Evolutionary conservation across 176 grass and related monocot genomes (phyloP).

Genomic region (Bothriochloa decipiens): DNA sequence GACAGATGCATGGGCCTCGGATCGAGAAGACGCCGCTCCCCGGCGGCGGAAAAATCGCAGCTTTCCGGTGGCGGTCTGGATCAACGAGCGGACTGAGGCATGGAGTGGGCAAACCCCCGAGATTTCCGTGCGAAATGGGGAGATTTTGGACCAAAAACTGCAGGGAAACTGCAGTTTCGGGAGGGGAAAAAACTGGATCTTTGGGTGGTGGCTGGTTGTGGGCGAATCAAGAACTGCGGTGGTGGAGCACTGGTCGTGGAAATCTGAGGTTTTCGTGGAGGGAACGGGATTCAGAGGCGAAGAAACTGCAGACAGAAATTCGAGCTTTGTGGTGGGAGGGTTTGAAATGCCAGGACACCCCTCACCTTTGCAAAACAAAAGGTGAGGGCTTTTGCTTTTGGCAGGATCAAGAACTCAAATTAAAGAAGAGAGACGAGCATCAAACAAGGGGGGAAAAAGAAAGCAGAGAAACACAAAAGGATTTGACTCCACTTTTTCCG

Average conservation of each 20-base stretch:
- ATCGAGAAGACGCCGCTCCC: conserved; percentile 34
- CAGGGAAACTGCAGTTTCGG: conserved; percentile 30
- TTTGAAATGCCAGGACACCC: conserved; percentile 44
- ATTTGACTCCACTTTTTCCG: conserved; percentile 48
- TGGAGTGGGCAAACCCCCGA: conserved; percentile 3
- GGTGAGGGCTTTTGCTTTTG: conserved; percentile 56
- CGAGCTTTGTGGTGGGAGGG: conserved; percentile 27
- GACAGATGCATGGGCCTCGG: conserved; percentile 73
- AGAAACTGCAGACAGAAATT: conserved; percentile 17
- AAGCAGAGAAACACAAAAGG: conserved; percentile 24
- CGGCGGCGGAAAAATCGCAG: conserved; percentile 31
- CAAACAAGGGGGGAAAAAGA: conserved; percentile 12
- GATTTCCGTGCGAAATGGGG: conserved; percentile 36
- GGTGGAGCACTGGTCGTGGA: neutral
- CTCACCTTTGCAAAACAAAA: conserved; percentile 49
- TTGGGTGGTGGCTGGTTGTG: neutral
- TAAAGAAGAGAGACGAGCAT: conserved; percentile 43
- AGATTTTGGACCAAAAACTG: conserved; percentile 34
- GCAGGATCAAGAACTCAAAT: conserved; percentile 73
- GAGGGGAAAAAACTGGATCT: conserved; percentile 43
- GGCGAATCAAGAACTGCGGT: conserved; percentile 24
- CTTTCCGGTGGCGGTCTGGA: conserved; percentile 26
- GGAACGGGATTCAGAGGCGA: neutral
- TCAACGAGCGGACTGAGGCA: conserved; percentile 25
- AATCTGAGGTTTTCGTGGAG: conserved; percentile 33